Evolutionary conservation across 1,139 yeast species (phyloP).

Genomic region (Lodderomyces jiufengensis): DNA sequence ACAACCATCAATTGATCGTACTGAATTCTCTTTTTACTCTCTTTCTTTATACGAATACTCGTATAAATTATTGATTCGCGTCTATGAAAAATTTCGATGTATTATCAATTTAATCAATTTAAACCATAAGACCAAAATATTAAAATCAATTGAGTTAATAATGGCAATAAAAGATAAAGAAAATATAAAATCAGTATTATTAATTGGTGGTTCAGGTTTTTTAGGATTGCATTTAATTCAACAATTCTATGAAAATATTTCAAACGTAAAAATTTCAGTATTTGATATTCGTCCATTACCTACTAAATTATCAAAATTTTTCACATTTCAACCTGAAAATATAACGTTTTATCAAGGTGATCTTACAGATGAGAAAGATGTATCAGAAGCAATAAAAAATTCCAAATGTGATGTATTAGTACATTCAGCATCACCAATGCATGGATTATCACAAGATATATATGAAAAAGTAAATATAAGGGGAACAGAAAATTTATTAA

Average conservation of each 20-base stretch:
- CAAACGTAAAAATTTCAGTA: constrained; percentile 76
- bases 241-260: constrained; percentile 65
- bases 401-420: constrained; percentile 76
- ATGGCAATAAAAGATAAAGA: neutral
- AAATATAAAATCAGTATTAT: constrained; percentile 44
- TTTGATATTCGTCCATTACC: constrained; percentile 91
- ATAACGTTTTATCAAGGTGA: constrained; percentile 77
- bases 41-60: too few species aligned
- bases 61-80: too few species aligned
- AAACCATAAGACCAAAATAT: too few species aligned
- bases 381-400: constrained; percentile 55
- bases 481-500: constrained; percentile 77
- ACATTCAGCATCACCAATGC: constrained; percentile 96
- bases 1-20: too few species aligned
- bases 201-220: constrained; percentile 94
- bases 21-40: too few species aligned
- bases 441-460: constrained; percentile 74
- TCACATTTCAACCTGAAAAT: constrained; percentile 61
- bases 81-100: too few species aligned
- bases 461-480: constrained; percentile 88
- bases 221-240: constrained; percentile 88
- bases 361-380: constrained; percentile 69
- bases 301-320: constrained; percentile 61
- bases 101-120: too few species aligned
- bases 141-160: neutral